A percentile compares a stretch with the other conserved stretches of the same genome.
Evolutionary conservation across 2,329 filamentous ascomycete species (phyloP).

Genomic region (Eutypella sp.): DNA sequence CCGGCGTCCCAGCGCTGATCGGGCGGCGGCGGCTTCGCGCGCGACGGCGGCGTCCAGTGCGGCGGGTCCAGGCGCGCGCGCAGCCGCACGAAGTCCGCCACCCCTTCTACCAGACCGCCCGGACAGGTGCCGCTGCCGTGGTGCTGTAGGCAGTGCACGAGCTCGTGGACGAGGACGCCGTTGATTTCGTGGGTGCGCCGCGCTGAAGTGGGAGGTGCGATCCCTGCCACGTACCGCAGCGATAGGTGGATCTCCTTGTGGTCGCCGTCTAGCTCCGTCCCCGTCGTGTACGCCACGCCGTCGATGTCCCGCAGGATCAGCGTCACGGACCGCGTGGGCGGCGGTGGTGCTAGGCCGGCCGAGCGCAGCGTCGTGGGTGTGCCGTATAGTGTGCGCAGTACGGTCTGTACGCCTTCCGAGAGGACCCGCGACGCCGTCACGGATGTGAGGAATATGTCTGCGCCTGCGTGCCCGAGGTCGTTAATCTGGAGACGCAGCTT

Average conservation of each 20-base stretch:
- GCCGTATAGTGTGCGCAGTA: constrained; percentile 68
- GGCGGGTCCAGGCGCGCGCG: constrained; percentile 68
- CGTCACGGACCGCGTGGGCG: constrained; percentile 78
- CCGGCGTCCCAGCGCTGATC: constrained; percentile 72
- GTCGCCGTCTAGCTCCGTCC: constrained; percentile 70
- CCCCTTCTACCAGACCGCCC: constrained; percentile 79
- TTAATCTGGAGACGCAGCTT: constrained; percentile 56
- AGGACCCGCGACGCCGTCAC: constrained; percentile 61
- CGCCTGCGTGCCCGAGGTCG: constrained; percentile 55
- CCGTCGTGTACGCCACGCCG: constrained; percentile 87
- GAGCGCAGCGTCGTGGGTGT: constrained; percentile 34
- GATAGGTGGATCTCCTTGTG: constrained; percentile 94
- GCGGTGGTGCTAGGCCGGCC: constrained; percentile 27
- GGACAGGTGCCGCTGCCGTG: constrained; percentile 58
- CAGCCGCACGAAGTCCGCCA: constrained; percentile 89
- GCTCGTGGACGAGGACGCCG: constrained; percentile 85
- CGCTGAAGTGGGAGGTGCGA: constrained; percentile 31
- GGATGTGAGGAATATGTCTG: constrained; percentile 61
- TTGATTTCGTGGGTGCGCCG: constrained; percentile 59
- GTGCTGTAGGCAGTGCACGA: constrained; percentile 90
- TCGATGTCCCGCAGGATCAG: constrained; percentile 72
- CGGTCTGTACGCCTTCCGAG: constrained; percentile 56
- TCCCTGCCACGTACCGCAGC: constrained; percentile 62
- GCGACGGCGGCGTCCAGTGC: constrained; percentile 65
- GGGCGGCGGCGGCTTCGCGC: constrained; percentile 4